Conservation (phyloP, 2,329 filamentous ascomycete genomes). For the Lithohypha guttulata region DNA sequence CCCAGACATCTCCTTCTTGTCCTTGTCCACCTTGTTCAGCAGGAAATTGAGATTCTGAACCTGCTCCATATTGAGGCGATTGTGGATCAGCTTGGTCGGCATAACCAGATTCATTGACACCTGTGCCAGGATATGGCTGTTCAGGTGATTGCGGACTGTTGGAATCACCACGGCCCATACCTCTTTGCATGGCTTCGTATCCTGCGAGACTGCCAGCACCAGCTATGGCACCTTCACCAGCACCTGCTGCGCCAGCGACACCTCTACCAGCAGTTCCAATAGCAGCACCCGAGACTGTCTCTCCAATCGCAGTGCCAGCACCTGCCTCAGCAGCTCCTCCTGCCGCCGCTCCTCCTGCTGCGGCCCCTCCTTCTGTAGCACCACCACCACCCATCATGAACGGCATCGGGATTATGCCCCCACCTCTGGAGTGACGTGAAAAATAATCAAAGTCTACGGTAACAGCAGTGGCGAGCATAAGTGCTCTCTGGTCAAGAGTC, state of each 20-base stretch:
- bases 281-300: conserved; percentile 32
- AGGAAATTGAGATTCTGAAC: conserved; percentile 4
- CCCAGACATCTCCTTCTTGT: conserved; percentile 26
- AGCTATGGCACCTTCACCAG: conserved; percentile 34
- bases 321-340: conserved; percentile 26
- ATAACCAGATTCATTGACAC: conserved; percentile 4
- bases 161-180: conserved; percentile 28
- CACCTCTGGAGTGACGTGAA: conserved; percentile 45
- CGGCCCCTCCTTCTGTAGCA: conserved; percentile 27
- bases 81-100: conserved; percentile 21
- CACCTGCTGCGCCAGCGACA: conserved; percentile 22
- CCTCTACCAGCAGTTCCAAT: conserved; percentile 25
- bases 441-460: conserved; percentile 59
- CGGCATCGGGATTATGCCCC: conserved; percentile 42
- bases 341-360: conserved; percentile 28
- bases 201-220: conserved; percentile 52
- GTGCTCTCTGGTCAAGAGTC: conserved; percentile 54
- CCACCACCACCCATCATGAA: conserved; percentile 35
- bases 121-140: background rate
- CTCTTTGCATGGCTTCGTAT: conserved; percentile 52
- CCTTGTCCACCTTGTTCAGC: conserved; percentile 15
- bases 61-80: conserved; percentile 22
- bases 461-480: conserved; percentile 57
- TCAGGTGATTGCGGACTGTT: conserved; percentile 6
- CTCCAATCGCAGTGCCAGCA: conserved; percentile 26